Evolutionary conservation across 2,329 filamentous ascomycete genomes (phyloP).

Genomic region (Chalaropsis ovoidea): DNA sequence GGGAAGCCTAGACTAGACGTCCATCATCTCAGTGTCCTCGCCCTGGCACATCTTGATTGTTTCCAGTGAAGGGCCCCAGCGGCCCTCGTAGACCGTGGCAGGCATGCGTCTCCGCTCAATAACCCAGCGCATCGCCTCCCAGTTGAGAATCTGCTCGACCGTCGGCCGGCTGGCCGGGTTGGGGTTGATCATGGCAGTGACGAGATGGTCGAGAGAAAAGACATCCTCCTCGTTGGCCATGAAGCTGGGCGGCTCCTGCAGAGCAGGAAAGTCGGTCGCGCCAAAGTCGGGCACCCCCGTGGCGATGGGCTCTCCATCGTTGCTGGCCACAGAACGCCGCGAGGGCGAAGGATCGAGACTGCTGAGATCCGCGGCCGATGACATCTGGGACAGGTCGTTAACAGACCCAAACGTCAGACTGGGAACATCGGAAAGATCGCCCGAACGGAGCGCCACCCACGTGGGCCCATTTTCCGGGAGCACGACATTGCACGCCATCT

Average conservation of each 20-base stretch:
- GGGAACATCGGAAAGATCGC: constrained; percentile 80
- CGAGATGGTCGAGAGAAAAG: constrained; percentile 71
- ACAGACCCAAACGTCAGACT: constrained; percentile 73
- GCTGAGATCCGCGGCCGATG: constrained; percentile 4
- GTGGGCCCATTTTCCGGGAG: constrained; percentile 85
- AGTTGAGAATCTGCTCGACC: constrained; percentile 60
- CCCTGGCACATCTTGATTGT: constrained; percentile 32
- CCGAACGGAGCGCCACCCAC: constrained; percentile 82
- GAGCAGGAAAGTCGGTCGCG: constrained; percentile 40
- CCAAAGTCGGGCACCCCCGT: constrained; percentile 32
- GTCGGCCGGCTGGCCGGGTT: constrained; percentile 63
- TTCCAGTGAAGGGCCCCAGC: constrained; percentile 66
- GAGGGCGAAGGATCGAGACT: constrained; percentile 13
- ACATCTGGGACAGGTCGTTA: constrained; percentile 43
- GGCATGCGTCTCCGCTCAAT: constrained; percentile 65
- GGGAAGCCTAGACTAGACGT: constrained; percentile 36
- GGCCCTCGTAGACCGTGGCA: constrained; percentile 92
- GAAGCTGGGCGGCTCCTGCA: constrained; percentile 63
- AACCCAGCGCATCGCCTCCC: constrained; percentile 72
- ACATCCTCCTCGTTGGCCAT: constrained; percentile 69
- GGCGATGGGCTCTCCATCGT: constrained; percentile 8
- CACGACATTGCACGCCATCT: constrained; percentile 87
- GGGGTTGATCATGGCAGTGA: constrained; percentile 78
- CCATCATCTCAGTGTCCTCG: constrained; percentile 54
- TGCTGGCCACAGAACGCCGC: constrained; percentile 10